These are phyloP conservation scores for Kwoniella sp. DNA, from an alignment of 768 basidiomycete species.

Conservation along the genomic window DNA sequence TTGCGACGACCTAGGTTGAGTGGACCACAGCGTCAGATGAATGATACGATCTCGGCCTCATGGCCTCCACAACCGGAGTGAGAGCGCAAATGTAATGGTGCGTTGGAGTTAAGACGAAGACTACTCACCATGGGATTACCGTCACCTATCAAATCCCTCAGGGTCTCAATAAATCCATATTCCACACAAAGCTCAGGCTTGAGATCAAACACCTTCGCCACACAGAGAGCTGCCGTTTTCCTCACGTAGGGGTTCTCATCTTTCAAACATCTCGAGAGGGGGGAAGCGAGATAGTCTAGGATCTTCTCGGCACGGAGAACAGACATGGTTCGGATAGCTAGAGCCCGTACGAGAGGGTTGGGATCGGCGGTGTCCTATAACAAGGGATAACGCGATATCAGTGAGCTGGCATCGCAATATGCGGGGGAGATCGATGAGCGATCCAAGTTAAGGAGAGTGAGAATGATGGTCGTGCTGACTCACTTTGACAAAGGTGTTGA, in stretches of 20 bases:
- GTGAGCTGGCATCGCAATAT: no score
- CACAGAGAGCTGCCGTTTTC: constrained; percentile 95
- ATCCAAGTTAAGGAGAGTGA: no score
- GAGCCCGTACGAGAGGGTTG: constrained; percentile 92
- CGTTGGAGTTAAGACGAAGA: background rate
- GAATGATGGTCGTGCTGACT: no score
- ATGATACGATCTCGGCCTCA: no score
- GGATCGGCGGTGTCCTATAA: constrained; percentile 86
- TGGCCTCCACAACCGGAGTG: no score
- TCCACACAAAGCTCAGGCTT: constrained; percentile 94
- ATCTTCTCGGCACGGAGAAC: constrained; percentile 97
- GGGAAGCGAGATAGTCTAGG: constrained; percentile 96
- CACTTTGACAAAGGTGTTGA: constrained; percentile 92
- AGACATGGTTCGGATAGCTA: constrained; percentile 98
- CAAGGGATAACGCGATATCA: no score
- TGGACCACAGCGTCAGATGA: no score
- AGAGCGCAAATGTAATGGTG: background rate
- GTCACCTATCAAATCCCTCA: constrained; percentile 91
- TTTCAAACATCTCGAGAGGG: constrained; percentile 82
- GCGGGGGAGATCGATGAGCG: no score
- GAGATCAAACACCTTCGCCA: constrained; percentile 95
- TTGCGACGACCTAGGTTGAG: constrained; percentile 80
- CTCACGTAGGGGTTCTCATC: constrained; percentile 99
- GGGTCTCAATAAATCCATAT: constrained; percentile 84
- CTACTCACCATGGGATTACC: constrained; percentile 87